Evolutionary conservation across 2,329 filamentous ascomycete species (phyloP), one percentile per base, ranked within the genome.

Genomic region (Penicillium sp.): DNA sequence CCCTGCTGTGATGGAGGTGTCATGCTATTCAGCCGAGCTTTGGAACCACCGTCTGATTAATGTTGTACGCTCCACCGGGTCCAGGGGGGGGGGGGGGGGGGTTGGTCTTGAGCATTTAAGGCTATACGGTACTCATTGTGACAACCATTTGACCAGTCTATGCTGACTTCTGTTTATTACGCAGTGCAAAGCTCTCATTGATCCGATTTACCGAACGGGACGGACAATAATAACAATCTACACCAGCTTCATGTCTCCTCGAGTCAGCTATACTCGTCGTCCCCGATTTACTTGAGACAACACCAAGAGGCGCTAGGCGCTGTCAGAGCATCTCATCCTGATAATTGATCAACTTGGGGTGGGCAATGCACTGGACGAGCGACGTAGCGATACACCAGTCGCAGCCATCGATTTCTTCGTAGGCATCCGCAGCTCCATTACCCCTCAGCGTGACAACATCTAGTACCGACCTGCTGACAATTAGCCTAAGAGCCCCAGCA

Each of bases 171-270:
- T n/a, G 8, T 48, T 28, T 3, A 6, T n/a, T 48, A 14, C 3
- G 26, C 26, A 30, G 45, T 4, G 10, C 10, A 33, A 33, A 11
- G 10, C 30, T 11, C 30, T 6, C 30, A 33, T 33, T 3, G 4
- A 11, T 97, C 52, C 89, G 94, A 16, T 95, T 97, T 65, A 94
- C 94, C 38, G 94, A 98, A 79, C 13, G 93, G 93, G 54, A 96
- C 97, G 92, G 94, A 97, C 74, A 97, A 97, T 57, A 82, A 93
- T 80, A 97, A 97, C 78, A 97, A 93, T 0, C 84, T 97, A 14
- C 86, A 91, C 10, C 94, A 94, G 7, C 85, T 98, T 10, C 81
- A 96, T 40, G 83, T 97, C 46, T 93, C 91, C 66, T 84, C 97
- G 69, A 89, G 89, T 69, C 94, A 94, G 3, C 86, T 87, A 5